Base-by-base conservation (phyloP, 208 protist species). In the Leishmania lainsoni region DNA sequence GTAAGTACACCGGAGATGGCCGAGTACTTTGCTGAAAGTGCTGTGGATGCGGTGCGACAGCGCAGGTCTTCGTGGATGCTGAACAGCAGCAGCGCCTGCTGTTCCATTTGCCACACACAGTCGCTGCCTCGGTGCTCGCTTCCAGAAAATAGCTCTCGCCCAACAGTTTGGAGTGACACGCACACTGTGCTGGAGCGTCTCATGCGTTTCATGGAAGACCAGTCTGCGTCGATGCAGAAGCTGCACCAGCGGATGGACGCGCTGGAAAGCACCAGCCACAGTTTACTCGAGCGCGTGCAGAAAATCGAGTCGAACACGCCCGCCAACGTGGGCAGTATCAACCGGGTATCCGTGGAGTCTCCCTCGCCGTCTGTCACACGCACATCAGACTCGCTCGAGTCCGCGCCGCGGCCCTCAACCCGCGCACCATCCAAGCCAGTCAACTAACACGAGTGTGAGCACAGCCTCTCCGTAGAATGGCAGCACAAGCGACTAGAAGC, bases 1-100 rank as follows among this genome's bases (percentile, higher is more conserved):
- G 85, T 89, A 0, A 89, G 85, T 78, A 89, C 78, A 14, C 78
- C 85, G 16, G 79, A 89, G 70, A 89, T 89, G 85, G 85, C 85
- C 32, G 85, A 89, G 75, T 89, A 89, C 65, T 86, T 81, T 35
- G 78, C 81, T 2, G 81, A 88, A 32, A 49, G 26, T 63, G 48
- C 59, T n/a, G 2, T 29, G 16, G 65, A 75, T 20, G 72, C 72
- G 20, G 45, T 45, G n/a, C 22, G 39, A 39, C 59, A 26, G 58
- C 68, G 45, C 52, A 42, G 51, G 32, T 80, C 76, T 29, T 45
- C 81, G 14, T 8, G n/a, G n/a, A 39, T 32, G 16, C 66, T 76
- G 17, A 79, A 70, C 16, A 70, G 42, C 61, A 70, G 12, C 61
- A 69, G 56, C n/a, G 26, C 35, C 9, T 51, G 35, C 35, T 65